These are phyloP conservation scores for Crucibulum cyathiforme DNA, from an alignment of 1,284 basidiomycete genomes.

Conservation along the genomic window DNA sequence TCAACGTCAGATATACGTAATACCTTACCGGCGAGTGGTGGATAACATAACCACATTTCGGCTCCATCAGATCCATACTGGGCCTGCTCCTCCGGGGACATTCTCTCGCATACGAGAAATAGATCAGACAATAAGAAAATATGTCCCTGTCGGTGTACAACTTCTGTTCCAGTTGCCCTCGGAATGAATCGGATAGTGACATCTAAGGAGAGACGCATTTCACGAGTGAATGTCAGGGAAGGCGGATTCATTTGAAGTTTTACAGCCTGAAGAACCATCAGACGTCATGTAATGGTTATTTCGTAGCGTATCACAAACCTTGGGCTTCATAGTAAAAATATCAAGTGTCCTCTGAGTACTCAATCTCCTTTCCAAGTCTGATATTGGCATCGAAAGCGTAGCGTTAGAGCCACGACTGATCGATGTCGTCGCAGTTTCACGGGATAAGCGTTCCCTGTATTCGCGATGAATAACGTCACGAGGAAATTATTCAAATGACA, in stretches of 20 bases:
- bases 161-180: conserved; percentile 72
- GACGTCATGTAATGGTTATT: conserved; percentile 7
- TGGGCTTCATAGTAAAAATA: conserved; percentile 95
- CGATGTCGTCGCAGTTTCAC: conserved; percentile 63
- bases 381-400: conserved; percentile 61
- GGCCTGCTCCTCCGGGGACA: conserved; percentile 68
- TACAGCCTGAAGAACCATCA: conserved; percentile 66
- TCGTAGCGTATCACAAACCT: conserved; percentile 61
- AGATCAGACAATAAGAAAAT: conserved; percentile 93
- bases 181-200: conserved; percentile 83
- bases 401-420: conserved; percentile 56
- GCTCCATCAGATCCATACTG: conserved; percentile 60
- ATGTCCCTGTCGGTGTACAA: conserved; percentile 80
- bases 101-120: conserved; percentile 87
- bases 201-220: conserved; percentile 78
- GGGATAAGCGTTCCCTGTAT: conserved; percentile 61
- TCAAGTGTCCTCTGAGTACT: conserved; percentile 85
- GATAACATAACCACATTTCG: conserved; percentile 95
- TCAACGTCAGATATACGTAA: conserved; percentile 73
- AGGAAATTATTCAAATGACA: conserved; percentile 25
- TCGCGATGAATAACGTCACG: conserved; percentile 2
- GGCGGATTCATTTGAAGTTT: conserved; percentile 91
- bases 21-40: conserved; percentile 95
- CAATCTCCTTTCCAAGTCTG: conserved; percentile 84
- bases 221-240: conserved; percentile 79